Evolutionary conservation across 306 rosid genomes (phyloP).

Genomic region (Quercus engelmannii): DNA sequence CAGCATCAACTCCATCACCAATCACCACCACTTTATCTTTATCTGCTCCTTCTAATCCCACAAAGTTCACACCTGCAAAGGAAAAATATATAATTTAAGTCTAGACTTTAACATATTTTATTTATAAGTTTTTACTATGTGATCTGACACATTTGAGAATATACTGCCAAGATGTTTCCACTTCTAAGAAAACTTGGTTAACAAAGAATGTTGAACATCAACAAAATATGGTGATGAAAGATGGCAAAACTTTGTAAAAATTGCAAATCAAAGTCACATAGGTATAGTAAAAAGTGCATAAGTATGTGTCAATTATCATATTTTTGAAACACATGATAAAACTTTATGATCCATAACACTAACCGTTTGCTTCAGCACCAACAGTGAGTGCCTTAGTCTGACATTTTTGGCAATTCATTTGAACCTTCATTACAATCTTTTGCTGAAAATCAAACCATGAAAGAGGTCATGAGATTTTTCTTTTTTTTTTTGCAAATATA

Average conservation of each 20-base stretch:
- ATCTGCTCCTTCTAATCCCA: neutral
- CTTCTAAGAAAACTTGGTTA: no score
- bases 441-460: neutral
- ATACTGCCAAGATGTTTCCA: no score
- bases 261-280: neutral
- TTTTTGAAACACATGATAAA: neutral
- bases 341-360: neutral
- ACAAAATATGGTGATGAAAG: no score
- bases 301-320: neutral
- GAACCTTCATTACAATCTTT: neutral
- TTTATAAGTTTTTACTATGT: no score
- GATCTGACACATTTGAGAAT: no score
- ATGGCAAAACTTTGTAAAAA: no score
- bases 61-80: neutral
- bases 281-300: neutral
- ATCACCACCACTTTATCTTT: neutral
- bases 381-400: neutral
- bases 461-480: neutral
- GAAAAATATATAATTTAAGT: no score
- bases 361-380: neutral
- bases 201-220: no score
- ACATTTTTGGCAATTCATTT: neutral
- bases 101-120: no score
- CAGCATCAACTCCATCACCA: constrained; percentile 4
- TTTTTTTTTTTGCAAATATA: neutral